phyloP scores from a whole-genome alignment of 306 rosid species.

The Luffa acutangula region DNA sequence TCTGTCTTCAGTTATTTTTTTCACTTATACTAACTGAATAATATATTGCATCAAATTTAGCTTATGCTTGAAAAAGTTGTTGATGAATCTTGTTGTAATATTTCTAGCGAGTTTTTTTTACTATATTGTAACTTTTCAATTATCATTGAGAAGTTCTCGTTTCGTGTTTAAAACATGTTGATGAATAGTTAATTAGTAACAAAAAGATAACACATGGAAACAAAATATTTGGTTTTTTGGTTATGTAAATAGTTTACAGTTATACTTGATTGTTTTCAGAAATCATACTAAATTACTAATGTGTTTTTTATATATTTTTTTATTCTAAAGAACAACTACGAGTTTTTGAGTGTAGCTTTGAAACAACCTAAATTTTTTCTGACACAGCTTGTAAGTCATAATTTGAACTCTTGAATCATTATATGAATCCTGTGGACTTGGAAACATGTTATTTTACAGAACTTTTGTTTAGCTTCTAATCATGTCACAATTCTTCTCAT shows the following conservation, averaged over 20 bases:
- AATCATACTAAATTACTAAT: not conserved
- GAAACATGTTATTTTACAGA: not conserved
- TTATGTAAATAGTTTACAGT: not conserved
- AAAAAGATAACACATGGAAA: not conserved
- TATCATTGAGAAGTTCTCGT: not conserved
- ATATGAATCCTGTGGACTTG: not conserved
- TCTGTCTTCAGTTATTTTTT: not conserved
- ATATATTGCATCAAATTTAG: not conserved
- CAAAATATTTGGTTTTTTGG: not conserved
- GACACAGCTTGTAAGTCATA: not conserved
- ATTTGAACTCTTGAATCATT: not conserved
- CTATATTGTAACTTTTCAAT: not conserved
- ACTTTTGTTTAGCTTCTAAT: conserved; percentile 16
- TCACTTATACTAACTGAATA: not conserved
- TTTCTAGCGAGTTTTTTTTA: not conserved
- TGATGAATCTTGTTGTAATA: not conserved
- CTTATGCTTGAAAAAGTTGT: not conserved
- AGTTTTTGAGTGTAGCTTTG: not conserved
- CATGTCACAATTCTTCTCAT: conserved; percentile 17
- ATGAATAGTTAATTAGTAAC: not conserved
- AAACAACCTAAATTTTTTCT: not conserved
- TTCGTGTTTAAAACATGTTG: not conserved
- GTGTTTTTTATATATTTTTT: not conserved
- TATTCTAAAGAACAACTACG: not conserved
- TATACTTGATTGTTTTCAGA: not conserved